A percentile compares a stretch with the other conserved stretches of the same genome.
Evolutionary conservation across 2,329 filamentous ascomycete species (phyloP).

Genomic region (Leptosphaerulina australis): DNA sequence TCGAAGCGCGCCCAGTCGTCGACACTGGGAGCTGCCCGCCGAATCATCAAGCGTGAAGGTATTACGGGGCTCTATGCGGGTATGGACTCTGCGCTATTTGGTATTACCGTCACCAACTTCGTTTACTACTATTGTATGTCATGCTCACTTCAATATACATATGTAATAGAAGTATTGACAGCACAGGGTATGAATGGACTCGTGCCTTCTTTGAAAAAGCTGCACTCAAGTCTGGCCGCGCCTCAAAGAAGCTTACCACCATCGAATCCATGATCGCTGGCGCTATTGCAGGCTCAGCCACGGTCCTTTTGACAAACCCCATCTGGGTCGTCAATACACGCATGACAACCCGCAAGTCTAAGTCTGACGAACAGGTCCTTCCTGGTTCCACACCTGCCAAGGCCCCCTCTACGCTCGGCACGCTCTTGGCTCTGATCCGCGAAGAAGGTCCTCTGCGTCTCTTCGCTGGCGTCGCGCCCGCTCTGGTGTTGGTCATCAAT

Average conservation of each 20-base stretch:
- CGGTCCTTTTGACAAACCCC: slow-evolving; percentile 94
- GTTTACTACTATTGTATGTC: slow-evolving; percentile 93
- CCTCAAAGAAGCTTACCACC: slow-evolving; percentile 82
- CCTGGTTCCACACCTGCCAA: slow-evolving; percentile 56
- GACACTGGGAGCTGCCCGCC: slow-evolving; percentile 79
- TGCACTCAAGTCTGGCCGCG: slow-evolving; percentile 72
- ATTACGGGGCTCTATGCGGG: slow-evolving; percentile 88
- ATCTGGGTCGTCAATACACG: slow-evolving; percentile 99
- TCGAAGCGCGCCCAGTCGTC: slow-evolving; percentile 88
- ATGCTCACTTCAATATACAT: not conserved
- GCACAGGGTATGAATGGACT: slow-evolving; percentile 90
- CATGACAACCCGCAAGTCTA: slow-evolving; percentile 88
- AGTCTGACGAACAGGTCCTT: slow-evolving; percentile 49
- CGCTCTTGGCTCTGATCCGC: slow-evolving; percentile 77
- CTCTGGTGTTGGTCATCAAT: slow-evolving; percentile 93
- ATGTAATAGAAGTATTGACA: slow-evolving; percentile 12
- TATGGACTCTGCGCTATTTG: slow-evolving; percentile 91
- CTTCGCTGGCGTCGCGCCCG: slow-evolving; percentile 91
- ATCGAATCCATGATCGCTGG: slow-evolving; percentile 94
- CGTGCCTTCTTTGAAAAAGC: slow-evolving; percentile 82
- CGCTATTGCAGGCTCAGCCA: slow-evolving; percentile 89
- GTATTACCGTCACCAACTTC: slow-evolving; percentile 98
- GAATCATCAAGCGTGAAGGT: slow-evolving; percentile 91
- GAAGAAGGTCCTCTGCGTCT: slow-evolving; percentile 85
- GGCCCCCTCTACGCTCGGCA: slow-evolving; percentile 76